A percentile compares a stretch with the other conserved stretches of the same genome.
These are phyloP conservation scores for Gaertneriomyces sp. DNA, from an alignment of 192 early-diverging fungal genomes.

Conservation along the genomic window DNA sequence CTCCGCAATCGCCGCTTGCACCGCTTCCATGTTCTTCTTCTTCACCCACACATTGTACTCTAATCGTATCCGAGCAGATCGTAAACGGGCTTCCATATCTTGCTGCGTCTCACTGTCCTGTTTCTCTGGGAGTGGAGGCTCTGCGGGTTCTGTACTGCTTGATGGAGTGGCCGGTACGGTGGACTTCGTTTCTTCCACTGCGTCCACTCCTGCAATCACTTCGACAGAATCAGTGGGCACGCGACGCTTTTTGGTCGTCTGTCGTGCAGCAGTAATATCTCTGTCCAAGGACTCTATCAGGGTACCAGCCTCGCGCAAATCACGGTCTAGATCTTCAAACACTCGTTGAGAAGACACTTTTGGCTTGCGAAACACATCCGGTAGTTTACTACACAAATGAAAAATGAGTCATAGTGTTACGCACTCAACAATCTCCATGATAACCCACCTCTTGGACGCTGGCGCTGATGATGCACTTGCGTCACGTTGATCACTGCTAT, in stretches of 20 bases:
- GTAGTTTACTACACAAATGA: slow-evolving; percentile 11
- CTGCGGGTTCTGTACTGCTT: neutral
- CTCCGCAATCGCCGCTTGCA: neutral
- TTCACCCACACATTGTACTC: slow-evolving; percentile 24
- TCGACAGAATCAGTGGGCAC: neutral
- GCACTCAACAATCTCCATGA: too few relatives aligned
- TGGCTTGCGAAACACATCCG: slow-evolving; percentile 19
- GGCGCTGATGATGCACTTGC: too few relatives aligned
- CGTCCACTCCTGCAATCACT: neutral
- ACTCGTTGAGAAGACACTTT: slow-evolving; percentile 5
- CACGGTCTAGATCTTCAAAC: slow-evolving; percentile 22
- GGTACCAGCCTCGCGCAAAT: slow-evolving; percentile 26
- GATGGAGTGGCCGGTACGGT: neutral
- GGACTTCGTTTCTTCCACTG: neutral
- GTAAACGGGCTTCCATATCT: slow-evolving; percentile 4
- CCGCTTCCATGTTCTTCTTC: slow-evolving; percentile 8
- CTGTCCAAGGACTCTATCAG: slow-evolving; percentile 27
- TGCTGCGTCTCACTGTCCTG: neutral
- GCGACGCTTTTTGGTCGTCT: neutral
- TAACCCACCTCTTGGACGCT: too few relatives aligned
- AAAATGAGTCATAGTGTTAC: neutral
- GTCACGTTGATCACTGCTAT: too few relatives aligned
- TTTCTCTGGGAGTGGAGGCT: neutral
- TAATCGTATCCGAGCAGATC: slow-evolving; percentile 8
- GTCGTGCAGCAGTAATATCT: slow-evolving; percentile 8